phyloP scores from a whole-genome alignment of 495 filamentous ascomycete genomes.

The Diplogelasinospora grovesii region DNA sequence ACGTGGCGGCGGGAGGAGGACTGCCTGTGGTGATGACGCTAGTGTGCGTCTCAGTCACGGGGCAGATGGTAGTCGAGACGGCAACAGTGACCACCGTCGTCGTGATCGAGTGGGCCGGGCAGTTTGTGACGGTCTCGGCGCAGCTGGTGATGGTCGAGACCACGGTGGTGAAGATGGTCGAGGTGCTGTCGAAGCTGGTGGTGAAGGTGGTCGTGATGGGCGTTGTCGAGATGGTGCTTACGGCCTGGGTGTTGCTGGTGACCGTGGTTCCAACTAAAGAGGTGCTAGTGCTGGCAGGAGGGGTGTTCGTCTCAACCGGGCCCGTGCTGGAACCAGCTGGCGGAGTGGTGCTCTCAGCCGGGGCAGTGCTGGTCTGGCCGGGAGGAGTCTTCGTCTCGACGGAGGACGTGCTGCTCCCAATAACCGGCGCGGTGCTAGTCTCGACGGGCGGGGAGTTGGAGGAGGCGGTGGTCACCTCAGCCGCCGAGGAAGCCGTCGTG shows the following conservation, averaged over 20 bases:
- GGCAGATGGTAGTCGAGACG: slow-evolving; percentile 56
- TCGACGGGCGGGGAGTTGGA: slow-evolving; percentile 5
- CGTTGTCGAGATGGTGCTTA: slow-evolving; percentile 9
- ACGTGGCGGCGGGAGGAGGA: slow-evolving; percentile 1
- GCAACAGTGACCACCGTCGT: slow-evolving; percentile 53
- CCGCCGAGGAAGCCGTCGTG: slow-evolving; percentile 12
- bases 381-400: slow-evolving; percentile 13
- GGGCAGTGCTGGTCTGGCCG: slow-evolving; percentile 19
- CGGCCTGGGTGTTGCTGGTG: slow-evolving; percentile 5
- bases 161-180: slow-evolving; percentile 55
- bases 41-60: slow-evolving; percentile 38
- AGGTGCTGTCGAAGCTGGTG: slow-evolving; percentile 41
- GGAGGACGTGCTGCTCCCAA: slow-evolving; percentile 7
- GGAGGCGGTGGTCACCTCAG: slow-evolving; percentile 6
- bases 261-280: slow-evolving; percentile 1
- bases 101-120: slow-evolving; percentile 45
- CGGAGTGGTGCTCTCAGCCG: slow-evolving; percentile 8
- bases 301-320: slow-evolving; percentile 15
- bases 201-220: slow-evolving; percentile 21
- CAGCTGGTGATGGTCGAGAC: slow-evolving; percentile 55
- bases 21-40: slow-evolving; percentile 10
- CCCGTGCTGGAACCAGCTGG: slow-evolving; percentile 7
- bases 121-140: slow-evolving; percentile 48
- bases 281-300: slow-evolving; percentile 11
- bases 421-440: slow-evolving; percentile 7